Base-by-base conservation (phyloP, 2,329 filamentous ascomycete species). In the Cercospora zeae-maydis region DNA sequence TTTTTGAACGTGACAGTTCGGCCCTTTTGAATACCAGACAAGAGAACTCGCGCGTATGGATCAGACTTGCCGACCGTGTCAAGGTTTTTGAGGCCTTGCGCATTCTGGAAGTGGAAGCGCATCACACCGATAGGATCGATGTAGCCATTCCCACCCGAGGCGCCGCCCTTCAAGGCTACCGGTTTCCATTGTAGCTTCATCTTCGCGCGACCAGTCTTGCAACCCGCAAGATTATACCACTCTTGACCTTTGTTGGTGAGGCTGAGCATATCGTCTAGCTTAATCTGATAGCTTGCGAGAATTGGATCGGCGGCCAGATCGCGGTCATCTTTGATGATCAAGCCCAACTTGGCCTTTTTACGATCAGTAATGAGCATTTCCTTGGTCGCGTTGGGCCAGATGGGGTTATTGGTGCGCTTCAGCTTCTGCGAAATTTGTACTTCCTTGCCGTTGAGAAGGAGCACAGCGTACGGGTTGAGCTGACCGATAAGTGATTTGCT, bases 31-130 rank as follows among this genome's bases (percentile, higher is more conserved):
- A 98, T 87, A 51, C 95, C 93, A 53, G 93, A 96, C 7, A 97
- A 83, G 58, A 97, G 78, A 1, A 98, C 89, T 45, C 93, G 88
- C 21, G 88, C 91, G 72, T 99, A 99, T 0, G 95, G 92, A 76
- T 99, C 96, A 0, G 95, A 98, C 78, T 98, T 98, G 78, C 95
- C 95, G 76, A 99, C 86, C 2, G 92, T 91, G 78, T 99, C 95
- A 58, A 97, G 84, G 75, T 99, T 99, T 63, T 92, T 90, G 47
- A 99, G 84, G 70, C 93, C 86, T 55, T 83, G 85, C 31, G 92
- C 95, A 72, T 86, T 88, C 79, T 91, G 86, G 81, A 98, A 93
- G 77, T 99, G 93, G 69, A 99, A 83, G 66, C 95, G 88, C 87
- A 98, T 91, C 21, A 99, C 92, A 78, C 95, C 95, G 68, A 99